Evolutionary conservation across 2,329 filamentous ascomycete species (phyloP), one percentile per base, ranked within the genome.

Genomic region (Colletotrichum acutatum): DNA sequence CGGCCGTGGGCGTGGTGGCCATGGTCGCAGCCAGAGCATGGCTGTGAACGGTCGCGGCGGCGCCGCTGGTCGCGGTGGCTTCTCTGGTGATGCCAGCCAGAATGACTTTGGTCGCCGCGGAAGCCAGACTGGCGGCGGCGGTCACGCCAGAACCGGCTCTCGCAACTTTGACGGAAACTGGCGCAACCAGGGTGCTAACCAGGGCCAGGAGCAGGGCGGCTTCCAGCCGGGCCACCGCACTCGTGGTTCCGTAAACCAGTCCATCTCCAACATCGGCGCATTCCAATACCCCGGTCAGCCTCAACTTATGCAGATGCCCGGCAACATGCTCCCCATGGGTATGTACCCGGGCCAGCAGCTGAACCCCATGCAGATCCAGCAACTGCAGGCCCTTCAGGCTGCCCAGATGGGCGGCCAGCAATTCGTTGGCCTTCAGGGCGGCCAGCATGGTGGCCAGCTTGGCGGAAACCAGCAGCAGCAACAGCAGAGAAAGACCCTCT

Each of bases 101-200:
- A 80, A 76, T 74, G 94, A 97, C 76, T 93, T 95, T 80, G 88
- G 91, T 77, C 92, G 94, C 74, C 93, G 94, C 77, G 72, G 74
- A 28, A 74, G 66, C 72, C 60, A 68, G 42, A 70, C 60, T 49
- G 42, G 42, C 57, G 92, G 93, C 77, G 94, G 93, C 54, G 93
- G 94, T 69, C 97, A 99, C 81, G 92, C 90, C 75, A 91, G 97
- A 74, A 93, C 92, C 37, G 90, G 90, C 12, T 99, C 97, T 28
- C 92, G 97, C 75, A 99, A 98, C 84, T 98, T 98, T 80, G 97
- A 99, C 77, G 92, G 95, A 78, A 99, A 99, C 84, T 99, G 97
- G 97, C 94, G 97, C 78, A 97, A 95, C 79, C 95, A 94, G 77
- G 79, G 79, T 76, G 87, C 89, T 76, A 88, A 88, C 78, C 92